Base-by-base conservation (phyloP, 164 flowering plant genomes). In the Pachysandra terminalis region DNA sequence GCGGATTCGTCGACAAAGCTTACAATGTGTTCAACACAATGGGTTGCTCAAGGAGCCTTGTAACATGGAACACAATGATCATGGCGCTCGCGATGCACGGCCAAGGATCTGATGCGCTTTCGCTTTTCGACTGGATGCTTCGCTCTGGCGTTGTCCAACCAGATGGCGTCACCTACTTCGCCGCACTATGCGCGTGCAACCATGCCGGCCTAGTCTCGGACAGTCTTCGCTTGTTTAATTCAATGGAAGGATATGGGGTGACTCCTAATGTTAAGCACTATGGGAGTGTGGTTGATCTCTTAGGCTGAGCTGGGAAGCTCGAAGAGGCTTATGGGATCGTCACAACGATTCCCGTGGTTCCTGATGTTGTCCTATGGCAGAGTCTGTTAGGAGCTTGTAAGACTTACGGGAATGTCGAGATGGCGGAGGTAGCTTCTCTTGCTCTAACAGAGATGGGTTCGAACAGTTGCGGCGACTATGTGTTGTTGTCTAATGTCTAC, bases 41-140 rank as follows among this genome's bases (percentile, higher is more conserved):
- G 86, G 60, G 60, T 17, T 79, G 83, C 59, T 32, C 41, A 58
- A 82, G 63, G 79, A 72, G 51, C 74, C 51, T 77, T 26, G 74
- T 88, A 27, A 79, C 90, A 8, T 88, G 90, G 90, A 88, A 86
- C 59, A 85, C 93, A 0, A 83, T 88, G 85, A 80, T 86, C 16
- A 83, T 82, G 90, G 86, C 75, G 1, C 79, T 83, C 55, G 88
- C 86, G 40, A 75, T 84, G 81, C 72, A 88, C 22, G 93, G 90
- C 0, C 72, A 81, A 67, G 93, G 81, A 5, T 1, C 9, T 26
- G 72, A 73, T 60, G 88, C 88, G 0, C 69, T 86, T 24, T 75
- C 81, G 68, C 83, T 88, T 63, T 85, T 88, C 24, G 67, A 77
- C 53, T 53, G 71, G 37, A 83, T 88, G 88, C 74, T 45, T 16